These are phyloP conservation scores for Camellia granthamiana DNA, from an alignment of 148 eudicot genomes.

Conservation along the genomic window DNA sequence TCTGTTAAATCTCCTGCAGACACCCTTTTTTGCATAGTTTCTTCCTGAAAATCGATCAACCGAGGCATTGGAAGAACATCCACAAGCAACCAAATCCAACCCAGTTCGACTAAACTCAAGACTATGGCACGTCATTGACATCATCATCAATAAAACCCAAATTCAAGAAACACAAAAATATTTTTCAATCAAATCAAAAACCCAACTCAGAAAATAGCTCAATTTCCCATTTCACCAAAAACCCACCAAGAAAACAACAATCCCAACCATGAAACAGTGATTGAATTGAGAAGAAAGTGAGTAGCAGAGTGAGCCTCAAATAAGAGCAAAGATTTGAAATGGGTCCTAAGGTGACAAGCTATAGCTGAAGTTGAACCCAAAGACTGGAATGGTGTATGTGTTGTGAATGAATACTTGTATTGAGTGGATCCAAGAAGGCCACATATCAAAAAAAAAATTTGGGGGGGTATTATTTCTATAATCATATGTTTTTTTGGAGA, in stretches of 20 bases:
- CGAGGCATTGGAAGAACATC: slow-evolving; percentile 58
- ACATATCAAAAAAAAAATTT: slow-evolving; percentile 5
- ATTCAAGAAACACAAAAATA: slow-evolving; percentile 19
- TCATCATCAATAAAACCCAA: slow-evolving; percentile 43
- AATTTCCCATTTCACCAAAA: slow-evolving; percentile 18
- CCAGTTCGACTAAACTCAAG: slow-evolving; percentile 62
- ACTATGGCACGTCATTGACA: slow-evolving; percentile 64
- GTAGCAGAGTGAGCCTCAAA: neutral
- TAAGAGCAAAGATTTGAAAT: neutral
- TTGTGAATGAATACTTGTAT: neutral
- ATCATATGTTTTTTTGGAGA: too few relatives aligned
- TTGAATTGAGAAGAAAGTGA: neutral
- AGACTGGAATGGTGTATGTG: neutral
- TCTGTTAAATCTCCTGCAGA: slow-evolving; percentile 28
- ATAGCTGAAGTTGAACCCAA: neutral
- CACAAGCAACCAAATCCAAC: slow-evolving; percentile 57
- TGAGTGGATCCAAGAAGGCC: slow-evolving; percentile 27
- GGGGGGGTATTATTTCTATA: too few relatives aligned
- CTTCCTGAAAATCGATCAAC: slow-evolving; percentile 31
- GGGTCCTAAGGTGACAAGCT: neutral
- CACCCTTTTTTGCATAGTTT: slow-evolving; percentile 33
- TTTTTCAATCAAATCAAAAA: slow-evolving; percentile 15
- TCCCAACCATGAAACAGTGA: neutral
- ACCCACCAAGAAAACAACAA: slow-evolving; percentile 22
- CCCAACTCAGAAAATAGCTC: slow-evolving; percentile 36